Conservation (phyloP, 1,139 yeast species). For the Candida gigantensis region DNA sequence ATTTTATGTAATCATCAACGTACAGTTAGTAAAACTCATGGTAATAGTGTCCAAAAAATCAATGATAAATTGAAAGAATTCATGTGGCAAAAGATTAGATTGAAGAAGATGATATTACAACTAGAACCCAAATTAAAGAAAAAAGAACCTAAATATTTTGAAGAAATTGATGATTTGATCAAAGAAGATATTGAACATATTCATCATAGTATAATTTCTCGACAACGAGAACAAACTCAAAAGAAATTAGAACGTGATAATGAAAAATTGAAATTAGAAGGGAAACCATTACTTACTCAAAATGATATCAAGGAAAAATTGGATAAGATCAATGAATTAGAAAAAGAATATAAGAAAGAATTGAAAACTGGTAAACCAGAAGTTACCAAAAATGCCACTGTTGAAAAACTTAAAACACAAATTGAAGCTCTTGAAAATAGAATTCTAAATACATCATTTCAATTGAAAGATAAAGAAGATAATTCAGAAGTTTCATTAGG, state of each 20-base stretch:
- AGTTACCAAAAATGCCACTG: constrained; percentile 52
- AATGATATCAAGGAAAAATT: constrained; percentile 59
- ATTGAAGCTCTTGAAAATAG: constrained; percentile 72
- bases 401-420: constrained; percentile 76
- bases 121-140: constrained; percentile 57
- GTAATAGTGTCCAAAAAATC: constrained; percentile 74
- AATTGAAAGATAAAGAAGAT: constrained; percentile 88
- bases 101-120: constrained; percentile 68
- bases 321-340: constrained; percentile 56
- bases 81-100: constrained; percentile 78
- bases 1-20: constrained; percentile 97
- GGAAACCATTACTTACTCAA: constrained; percentile 53
- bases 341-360: constrained; percentile 59
- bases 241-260: constrained; percentile 75
- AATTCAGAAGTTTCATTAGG: constrained; percentile 92
- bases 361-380: constrained; percentile 61
- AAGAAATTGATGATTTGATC: constrained; percentile 67
- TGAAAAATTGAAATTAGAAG: constrained; percentile 65
- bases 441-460: constrained; percentile 66
- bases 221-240: constrained; percentile 62
- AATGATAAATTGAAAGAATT: constrained; percentile 75
- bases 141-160: constrained; percentile 61
- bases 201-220: constrained; percentile 54
- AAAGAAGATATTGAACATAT: constrained; percentile 64
- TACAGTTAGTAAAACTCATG: constrained; percentile 84